A percentile compares a stretch with the other conserved stretches of the same genome.
These are phyloP conservation scores for Spizellomyces sp. DNA, from an alignment of 192 early-diverging fungal species.

Conservation along the genomic window DNA sequence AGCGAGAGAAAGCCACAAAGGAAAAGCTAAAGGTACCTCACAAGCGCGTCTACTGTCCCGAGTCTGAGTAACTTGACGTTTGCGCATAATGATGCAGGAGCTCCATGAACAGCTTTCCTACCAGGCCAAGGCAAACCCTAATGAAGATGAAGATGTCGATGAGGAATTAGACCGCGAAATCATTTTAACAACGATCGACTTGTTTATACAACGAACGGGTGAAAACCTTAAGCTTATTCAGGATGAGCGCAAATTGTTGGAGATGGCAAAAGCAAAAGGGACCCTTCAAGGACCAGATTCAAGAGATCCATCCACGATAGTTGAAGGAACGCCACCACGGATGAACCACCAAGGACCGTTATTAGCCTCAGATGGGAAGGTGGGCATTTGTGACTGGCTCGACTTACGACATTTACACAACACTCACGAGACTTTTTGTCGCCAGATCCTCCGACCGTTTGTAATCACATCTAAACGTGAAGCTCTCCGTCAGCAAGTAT, in stretches of 20 bases:
- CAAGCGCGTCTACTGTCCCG: slow-evolving; percentile 6
- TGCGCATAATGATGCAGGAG: not conserved
- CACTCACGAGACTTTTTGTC: slow-evolving; percentile 1
- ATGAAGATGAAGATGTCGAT: slow-evolving; percentile 45
- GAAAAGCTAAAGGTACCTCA: slow-evolving; percentile 49
- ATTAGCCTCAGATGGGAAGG: slow-evolving; percentile 16
- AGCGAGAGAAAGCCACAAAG: slow-evolving; percentile 75
- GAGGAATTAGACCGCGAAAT: slow-evolving; percentile 76
- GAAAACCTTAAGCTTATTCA: slow-evolving; percentile 70
- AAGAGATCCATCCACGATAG: too few species aligned
- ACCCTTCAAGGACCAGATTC: not conserved
- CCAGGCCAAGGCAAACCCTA: slow-evolving; percentile 7
- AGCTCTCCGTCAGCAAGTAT: slow-evolving; percentile 78
- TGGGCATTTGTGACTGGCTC: not conserved
- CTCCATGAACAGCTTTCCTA: slow-evolving; percentile 28
- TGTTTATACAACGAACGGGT: slow-evolving; percentile 70
- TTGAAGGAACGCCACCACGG: not conserved
- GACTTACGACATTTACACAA: not conserved
- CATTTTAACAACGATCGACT: slow-evolving; percentile 70
- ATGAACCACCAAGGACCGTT: slow-evolving; percentile 22
- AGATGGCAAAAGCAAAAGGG: slow-evolving; percentile 56
- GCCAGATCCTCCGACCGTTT: slow-evolving; percentile 77
- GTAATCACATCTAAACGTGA: slow-evolving; percentile 73
- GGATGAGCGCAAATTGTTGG: slow-evolving; percentile 80
- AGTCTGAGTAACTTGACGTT: slow-evolving; percentile 1